A percentile compares a stretch with the other conserved stretches of the same genome.
phyloP scores from a whole-genome alignment of 2,329 filamentous ascomycete genomes.

The Hymenoscyphus repandus region DNA sequence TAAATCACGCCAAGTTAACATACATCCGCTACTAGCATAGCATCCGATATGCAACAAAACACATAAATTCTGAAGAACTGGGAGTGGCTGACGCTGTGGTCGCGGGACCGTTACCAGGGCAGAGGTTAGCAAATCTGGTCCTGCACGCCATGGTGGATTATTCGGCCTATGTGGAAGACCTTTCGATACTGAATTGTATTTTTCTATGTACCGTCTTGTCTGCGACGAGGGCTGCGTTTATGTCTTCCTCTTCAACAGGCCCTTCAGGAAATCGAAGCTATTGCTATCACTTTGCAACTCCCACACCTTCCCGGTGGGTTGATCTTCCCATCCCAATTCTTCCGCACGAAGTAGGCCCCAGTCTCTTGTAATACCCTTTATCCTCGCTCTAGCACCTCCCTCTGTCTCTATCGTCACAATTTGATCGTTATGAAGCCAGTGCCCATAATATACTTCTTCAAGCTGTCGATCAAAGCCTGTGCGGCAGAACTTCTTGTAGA shows the following conservation, averaged over 20 bases:
- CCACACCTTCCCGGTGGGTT: slow-evolving; percentile 71
- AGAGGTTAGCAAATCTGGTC: too few relatives aligned
- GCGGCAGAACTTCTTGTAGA: slow-evolving; percentile 71
- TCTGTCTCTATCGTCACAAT: slow-evolving; percentile 72
- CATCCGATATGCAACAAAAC: too few relatives aligned
- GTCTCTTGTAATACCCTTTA: slow-evolving; percentile 85
- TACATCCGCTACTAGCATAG: too few relatives aligned
- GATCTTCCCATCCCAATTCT: slow-evolving; percentile 69
- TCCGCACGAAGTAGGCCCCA: slow-evolving; percentile 84
- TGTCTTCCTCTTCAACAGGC: slow-evolving; percentile 72
- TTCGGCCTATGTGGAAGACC: too few relatives aligned
- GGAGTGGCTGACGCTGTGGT: too few relatives aligned
- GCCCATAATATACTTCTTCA: slow-evolving; percentile 70
- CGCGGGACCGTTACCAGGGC: too few relatives aligned
- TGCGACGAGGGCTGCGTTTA: not conserved
- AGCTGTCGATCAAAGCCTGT: slow-evolving; percentile 70
- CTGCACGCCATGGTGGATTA: too few relatives aligned
- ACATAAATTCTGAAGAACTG: too few relatives aligned
- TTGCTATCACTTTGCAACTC: slow-evolving; percentile 94
- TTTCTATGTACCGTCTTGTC: too few relatives aligned
- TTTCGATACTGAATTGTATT: too few relatives aligned
- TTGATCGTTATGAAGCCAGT: slow-evolving; percentile 81
- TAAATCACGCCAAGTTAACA: too few relatives aligned
- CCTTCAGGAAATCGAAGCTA: slow-evolving; percentile 96
- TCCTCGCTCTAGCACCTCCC: slow-evolving; percentile 66